Percentiles rank a stretch among this genome's conserved stretches.
Conservation (phyloP, 345 rosid genomes). For the Lepidium aucheri region DNA sequence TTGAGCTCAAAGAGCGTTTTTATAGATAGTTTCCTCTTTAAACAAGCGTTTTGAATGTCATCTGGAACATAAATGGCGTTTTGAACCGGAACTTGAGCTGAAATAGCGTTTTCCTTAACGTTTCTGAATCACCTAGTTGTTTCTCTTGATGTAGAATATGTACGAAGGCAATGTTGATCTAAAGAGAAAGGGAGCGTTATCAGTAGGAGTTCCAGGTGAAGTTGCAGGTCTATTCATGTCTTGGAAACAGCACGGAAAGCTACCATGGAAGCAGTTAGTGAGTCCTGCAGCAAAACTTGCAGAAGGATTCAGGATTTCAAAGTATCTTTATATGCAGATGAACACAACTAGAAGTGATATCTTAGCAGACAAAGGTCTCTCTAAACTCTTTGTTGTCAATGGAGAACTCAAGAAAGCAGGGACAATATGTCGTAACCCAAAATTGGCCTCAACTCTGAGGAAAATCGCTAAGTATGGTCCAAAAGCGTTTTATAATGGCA, state of each 20-base stretch:
- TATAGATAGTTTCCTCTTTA: not conserved
- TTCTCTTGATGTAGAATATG: constrained; percentile 33
- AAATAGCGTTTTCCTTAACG: not conserved
- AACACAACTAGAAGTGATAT: constrained; percentile 15
- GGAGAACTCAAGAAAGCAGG: constrained; percentile 37
- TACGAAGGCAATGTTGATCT: constrained; percentile 28
- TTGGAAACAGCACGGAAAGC: constrained; percentile 42
- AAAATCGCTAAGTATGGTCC: constrained; percentile 27
- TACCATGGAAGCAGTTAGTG: constrained; percentile 42
- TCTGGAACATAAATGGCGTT: not conserved
- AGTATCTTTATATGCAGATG: constrained; percentile 40
- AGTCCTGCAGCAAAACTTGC: constrained; percentile 41
- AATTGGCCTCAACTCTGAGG: constrained; percentile 33
- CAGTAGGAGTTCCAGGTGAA: constrained; percentile 48
- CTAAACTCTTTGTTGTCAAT: constrained; percentile 24
- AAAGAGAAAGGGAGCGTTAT: constrained; percentile 36
- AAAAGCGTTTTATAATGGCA: constrained; percentile 44
- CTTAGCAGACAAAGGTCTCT: constrained; percentile 42
- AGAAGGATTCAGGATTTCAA: constrained; percentile 31
- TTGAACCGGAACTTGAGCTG: not conserved
- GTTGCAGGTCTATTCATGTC: constrained; percentile 43
- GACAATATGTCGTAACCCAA: constrained; percentile 29
- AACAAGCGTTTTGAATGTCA: not conserved
- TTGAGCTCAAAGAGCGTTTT: not conserved
- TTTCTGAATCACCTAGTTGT: not conserved